Evolutionary conservation across 2,329 filamentous ascomycete species (phyloP).

Genomic region (Gyromitra esculenta): DNA sequence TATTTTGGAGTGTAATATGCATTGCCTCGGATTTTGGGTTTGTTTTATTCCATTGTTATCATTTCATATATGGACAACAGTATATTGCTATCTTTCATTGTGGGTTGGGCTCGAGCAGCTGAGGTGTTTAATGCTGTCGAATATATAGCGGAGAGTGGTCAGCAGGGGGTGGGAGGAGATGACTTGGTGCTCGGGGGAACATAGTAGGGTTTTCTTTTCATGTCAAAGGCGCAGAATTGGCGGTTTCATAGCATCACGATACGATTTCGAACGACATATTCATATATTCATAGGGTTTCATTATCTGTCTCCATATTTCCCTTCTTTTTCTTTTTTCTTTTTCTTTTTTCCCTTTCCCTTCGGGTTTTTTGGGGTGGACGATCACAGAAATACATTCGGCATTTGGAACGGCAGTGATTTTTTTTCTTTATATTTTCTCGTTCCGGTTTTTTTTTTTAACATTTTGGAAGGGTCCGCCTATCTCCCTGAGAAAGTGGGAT

Average conservation of each 20-base stretch:
- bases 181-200: slow-evolving; percentile 43
- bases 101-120: slow-evolving; percentile 35
- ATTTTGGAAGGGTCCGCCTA: slow-evolving; percentile 16
- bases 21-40: slow-evolving; percentile 48
- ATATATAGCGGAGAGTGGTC: slow-evolving; percentile 42
- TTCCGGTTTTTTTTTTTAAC: background rate
- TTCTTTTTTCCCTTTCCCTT: slow-evolving; percentile 17
- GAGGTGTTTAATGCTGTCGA: slow-evolving; percentile 50
- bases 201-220: slow-evolving; percentile 52
- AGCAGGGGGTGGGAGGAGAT: slow-evolving; percentile 2
- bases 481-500: background rate
- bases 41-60: slow-evolving; percentile 35
- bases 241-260: slow-evolving; percentile 53
- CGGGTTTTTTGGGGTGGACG: slow-evolving; percentile 39
- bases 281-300: slow-evolving; percentile 52
- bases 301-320: slow-evolving; percentile 34
- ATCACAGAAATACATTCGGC: slow-evolving; percentile 50
- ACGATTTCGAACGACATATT: slow-evolving; percentile 52
- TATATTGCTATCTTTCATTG: slow-evolving; percentile 37
- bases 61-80: slow-evolving; percentile 39
- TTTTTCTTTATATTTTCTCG: slow-evolving; percentile 25
- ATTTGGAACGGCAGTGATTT: slow-evolving; percentile 32
- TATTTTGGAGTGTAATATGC: slow-evolving; percentile 47
- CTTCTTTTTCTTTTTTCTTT: slow-evolving; percentile 20
- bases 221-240: slow-evolving; percentile 52